Percentiles rank a stretch among this genome's conserved stretches.
These are phyloP conservation scores for Coemansia sp. DNA, from an alignment of 192 early-diverging fungal genomes.

Conservation along the genomic window DNA sequence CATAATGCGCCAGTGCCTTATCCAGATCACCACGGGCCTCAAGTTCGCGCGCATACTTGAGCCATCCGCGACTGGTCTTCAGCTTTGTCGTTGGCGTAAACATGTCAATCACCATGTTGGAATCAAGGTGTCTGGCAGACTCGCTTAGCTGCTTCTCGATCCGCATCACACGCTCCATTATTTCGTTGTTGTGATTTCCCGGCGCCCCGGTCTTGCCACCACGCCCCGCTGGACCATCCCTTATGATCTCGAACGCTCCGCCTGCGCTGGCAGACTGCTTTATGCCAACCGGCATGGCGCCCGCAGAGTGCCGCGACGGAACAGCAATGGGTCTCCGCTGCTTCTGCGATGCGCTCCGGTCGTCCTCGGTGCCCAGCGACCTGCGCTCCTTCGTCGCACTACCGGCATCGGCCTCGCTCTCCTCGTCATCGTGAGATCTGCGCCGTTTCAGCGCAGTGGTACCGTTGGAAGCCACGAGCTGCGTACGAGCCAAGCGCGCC, in stretches of 20 bases:
- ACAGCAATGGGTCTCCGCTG: background rate
- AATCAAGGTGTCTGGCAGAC: conserved; percentile 17
- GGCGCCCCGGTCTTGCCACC: background rate
- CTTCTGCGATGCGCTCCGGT: background rate
- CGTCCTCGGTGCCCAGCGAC: background rate
- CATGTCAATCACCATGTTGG: conserved; percentile 45
- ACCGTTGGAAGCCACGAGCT: conserved; percentile 4
- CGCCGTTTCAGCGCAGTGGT: conserved; percentile 29
- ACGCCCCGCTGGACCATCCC: background rate
- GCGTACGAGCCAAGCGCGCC: conserved; percentile 9
- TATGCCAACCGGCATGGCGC: background rate
- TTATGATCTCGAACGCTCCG: background rate
- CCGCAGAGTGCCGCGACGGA: conserved; percentile 16
- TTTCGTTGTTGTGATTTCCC: conserved; percentile 25
- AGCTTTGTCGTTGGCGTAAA: conserved; percentile 60
- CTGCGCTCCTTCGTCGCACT: background rate
- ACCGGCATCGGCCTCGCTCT: background rate
- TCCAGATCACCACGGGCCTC: conserved; percentile 53
- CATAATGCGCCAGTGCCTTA: conserved; percentile 54
- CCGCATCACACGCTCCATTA: conserved; percentile 50
- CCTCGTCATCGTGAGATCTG: conserved; percentile 26
- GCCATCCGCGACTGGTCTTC: conserved; percentile 58
- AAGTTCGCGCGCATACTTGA: conserved; percentile 53
- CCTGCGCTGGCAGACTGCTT: background rate
- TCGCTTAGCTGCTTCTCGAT: conserved; percentile 46